These are phyloP conservation scores for Russula lepida DNA, from an alignment of 768 basidiomycete genomes.

Conservation along the genomic window DNA sequence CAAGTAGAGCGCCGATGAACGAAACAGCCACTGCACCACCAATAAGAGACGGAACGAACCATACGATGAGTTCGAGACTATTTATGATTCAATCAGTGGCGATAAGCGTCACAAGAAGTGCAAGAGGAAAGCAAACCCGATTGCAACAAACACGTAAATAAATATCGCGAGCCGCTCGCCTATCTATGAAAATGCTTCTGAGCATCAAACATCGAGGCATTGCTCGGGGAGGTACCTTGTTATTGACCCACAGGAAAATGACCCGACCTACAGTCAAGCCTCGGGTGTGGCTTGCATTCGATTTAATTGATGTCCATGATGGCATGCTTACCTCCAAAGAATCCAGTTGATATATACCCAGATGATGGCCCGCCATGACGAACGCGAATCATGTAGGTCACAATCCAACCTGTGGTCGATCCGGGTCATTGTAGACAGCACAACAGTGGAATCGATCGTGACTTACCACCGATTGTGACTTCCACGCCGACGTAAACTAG, in stretches of 20 bases:
- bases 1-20: constrained; percentile 45
- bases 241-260: constrained; percentile 42
- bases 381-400: constrained; percentile 40
- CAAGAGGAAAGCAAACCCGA: constrained; percentile 28
- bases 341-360: constrained; percentile 44
- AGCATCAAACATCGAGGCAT: not conserved
- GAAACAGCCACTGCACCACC: constrained; percentile 46
- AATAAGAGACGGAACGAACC: constrained; percentile 47
- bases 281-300: constrained; percentile 10
- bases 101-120: not conserved
- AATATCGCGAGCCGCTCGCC: constrained; percentile 33
- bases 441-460: not conserved
- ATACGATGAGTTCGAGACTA: constrained; percentile 48
- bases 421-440: not conserved
- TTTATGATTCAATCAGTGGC: not conserved
- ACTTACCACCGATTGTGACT: constrained; percentile 32
- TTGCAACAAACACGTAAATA: constrained; percentile 30
- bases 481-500: constrained; percentile 39
- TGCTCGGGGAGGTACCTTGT: constrained; percentile 26
- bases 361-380: constrained; percentile 39
- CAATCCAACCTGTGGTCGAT: constrained; percentile 40
- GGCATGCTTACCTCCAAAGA: constrained; percentile 33
- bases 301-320: not conserved
- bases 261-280: constrained; percentile 48
- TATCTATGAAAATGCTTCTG: constrained; percentile 22